Evolutionary conservation across 805 yeast genomes (phyloP).

Genomic region (Kurtzmaniella cleridarum): DNA sequence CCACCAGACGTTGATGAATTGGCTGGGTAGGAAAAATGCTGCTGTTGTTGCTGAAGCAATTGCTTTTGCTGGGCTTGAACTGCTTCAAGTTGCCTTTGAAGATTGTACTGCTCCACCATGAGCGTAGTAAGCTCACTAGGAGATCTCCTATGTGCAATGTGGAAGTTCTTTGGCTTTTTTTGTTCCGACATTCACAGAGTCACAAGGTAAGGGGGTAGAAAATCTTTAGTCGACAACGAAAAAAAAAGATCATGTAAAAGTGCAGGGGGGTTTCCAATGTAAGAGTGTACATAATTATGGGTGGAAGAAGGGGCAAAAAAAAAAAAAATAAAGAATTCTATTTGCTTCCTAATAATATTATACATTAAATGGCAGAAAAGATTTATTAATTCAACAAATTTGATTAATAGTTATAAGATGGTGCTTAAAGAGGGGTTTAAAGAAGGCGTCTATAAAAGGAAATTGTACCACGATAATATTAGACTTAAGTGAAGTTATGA

Average conservation of each 20-base stretch:
- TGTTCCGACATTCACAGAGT: background rate
- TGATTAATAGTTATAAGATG: too few species aligned
- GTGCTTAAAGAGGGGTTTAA: too few species aligned
- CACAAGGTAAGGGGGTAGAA: slow-evolving; percentile 2
- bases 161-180: slow-evolving; percentile 43
- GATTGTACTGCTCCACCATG: slow-evolving; percentile 85
- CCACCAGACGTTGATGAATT: slow-evolving; percentile 3
- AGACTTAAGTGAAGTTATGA: too few species aligned
- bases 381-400: too few species aligned
- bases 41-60: slow-evolving; percentile 57
- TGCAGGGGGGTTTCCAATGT: background rate
- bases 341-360: too few species aligned
- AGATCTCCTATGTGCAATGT: slow-evolving; percentile 94
- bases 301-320: too few species aligned
- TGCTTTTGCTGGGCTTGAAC: slow-evolving; percentile 93
- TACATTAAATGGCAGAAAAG: too few species aligned
- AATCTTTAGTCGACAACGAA: slow-evolving; percentile 1
- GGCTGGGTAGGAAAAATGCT: slow-evolving; percentile 16
- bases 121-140: slow-evolving; percentile 92
- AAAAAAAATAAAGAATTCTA: too few species aligned
- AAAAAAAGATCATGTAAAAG: background rate
- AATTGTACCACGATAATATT: too few species aligned
- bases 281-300: too few species aligned
- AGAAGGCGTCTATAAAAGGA: too few species aligned
- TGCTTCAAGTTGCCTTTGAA: slow-evolving; percentile 87